Conservation (phyloP, 257 asterid genomes). For the Thymus quinquecostatus region DNA sequence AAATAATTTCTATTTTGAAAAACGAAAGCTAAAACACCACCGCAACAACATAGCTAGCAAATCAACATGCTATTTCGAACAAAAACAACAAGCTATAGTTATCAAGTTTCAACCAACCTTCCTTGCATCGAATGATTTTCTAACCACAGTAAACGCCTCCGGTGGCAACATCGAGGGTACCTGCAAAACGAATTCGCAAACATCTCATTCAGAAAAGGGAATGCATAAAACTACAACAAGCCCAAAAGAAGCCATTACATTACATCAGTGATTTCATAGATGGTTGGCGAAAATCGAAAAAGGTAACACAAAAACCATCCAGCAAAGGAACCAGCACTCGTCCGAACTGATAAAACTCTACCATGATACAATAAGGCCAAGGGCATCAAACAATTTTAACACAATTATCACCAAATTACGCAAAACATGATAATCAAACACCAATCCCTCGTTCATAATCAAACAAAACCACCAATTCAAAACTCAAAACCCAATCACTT, state of each 20-base stretch:
- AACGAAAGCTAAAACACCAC: background rate
- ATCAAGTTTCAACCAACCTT: conserved; percentile 56
- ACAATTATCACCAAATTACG: conserved; percentile 16
- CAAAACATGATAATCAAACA: conserved; percentile 8
- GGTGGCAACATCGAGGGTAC: conserved; percentile 95
- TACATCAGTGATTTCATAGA: background rate
- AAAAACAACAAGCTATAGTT: conserved; percentile 7
- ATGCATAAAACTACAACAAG: background rate
- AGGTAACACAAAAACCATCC: background rate
- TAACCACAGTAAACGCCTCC: conserved; percentile 79
- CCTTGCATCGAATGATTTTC: conserved; percentile 98
- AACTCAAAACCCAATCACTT: conserved; percentile 19
- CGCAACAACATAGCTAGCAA: background rate
- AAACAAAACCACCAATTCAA: background rate
- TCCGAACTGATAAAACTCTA: background rate
- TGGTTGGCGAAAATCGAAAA: background rate
- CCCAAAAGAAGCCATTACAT: background rate
- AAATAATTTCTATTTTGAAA: background rate
- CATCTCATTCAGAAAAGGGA: conserved; percentile 20
- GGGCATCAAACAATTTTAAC: background rate
- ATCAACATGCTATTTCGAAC: background rate
- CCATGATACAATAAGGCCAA: conserved; percentile 1
- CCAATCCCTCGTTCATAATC: conserved; percentile 5
- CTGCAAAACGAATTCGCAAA: conserved; percentile 44
- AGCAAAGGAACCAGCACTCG: background rate